These are phyloP conservation scores for Diaporthe citriasiana DNA, from an alignment of 2,329 filamentous ascomycete species.

Conservation along the genomic window DNA sequence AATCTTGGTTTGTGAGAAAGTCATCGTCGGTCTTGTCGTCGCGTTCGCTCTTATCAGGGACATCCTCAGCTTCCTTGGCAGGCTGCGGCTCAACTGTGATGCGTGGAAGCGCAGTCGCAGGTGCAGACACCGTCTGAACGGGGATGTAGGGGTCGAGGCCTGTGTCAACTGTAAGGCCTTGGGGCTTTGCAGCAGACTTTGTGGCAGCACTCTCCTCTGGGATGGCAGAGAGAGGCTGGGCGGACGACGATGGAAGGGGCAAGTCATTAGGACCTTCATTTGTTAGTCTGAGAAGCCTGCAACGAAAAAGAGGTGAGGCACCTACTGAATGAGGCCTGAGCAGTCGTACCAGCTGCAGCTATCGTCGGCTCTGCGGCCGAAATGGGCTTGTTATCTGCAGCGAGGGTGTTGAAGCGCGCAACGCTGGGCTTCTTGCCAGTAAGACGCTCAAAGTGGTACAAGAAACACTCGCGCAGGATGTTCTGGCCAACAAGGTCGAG, in stretches of 20 bases:
- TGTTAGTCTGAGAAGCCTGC: neutral
- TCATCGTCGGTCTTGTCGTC: constrained; percentile 30
- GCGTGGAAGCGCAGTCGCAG: constrained; percentile 29
- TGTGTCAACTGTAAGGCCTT: constrained; percentile 2
- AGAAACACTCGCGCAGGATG: constrained; percentile 38
- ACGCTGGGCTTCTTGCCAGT: constrained; percentile 23
- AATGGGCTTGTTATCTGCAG: constrained; percentile 8
- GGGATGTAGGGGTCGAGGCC: neutral
- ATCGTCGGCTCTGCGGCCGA: neutral
- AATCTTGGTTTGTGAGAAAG: constrained; percentile 16
- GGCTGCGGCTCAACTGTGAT: constrained; percentile 11
- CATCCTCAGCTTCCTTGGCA: constrained; percentile 14
- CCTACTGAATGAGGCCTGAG: neutral
- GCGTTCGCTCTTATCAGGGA: constrained; percentile 21
- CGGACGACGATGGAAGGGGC: neutral
- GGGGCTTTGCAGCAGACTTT: neutral
- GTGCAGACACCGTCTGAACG: constrained; percentile 30
- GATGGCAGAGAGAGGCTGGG: constrained; percentile 34
- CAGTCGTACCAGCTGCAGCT: neutral
- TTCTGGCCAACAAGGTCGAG: constrained; percentile 38
- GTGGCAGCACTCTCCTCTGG: constrained; percentile 31
- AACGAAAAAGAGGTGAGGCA: neutral
- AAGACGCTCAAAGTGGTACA: constrained; percentile 30
- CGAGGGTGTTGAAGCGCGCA: constrained; percentile 30
- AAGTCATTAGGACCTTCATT: neutral